These are phyloP conservation scores for Neoscytalidium dimidiatum DNA, from an alignment of 2,329 filamentous ascomycete species.

Conservation along the genomic window DNA sequence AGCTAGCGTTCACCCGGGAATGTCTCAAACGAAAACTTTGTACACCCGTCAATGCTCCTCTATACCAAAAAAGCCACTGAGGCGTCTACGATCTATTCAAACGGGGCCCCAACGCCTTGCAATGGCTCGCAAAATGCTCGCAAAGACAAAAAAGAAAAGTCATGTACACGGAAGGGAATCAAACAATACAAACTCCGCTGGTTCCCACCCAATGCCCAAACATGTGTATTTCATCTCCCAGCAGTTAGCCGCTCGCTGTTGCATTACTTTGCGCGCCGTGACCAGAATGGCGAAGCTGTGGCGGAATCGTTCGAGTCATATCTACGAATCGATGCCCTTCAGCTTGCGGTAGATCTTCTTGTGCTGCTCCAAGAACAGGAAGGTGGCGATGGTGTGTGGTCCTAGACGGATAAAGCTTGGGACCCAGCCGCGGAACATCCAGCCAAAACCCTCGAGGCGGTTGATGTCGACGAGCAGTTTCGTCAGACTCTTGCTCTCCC, in stretches of 20 bases:
- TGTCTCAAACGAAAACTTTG: not conserved
- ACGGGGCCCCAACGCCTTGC: constrained; percentile 17
- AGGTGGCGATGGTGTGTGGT: constrained; percentile 82
- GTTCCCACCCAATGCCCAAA: not conserved
- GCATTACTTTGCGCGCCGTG: not conserved
- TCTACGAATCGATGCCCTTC: constrained; percentile 3
- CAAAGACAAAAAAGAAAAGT: not conserved
- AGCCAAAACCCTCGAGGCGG: constrained; percentile 68
- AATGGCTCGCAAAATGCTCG: constrained; percentile 10
- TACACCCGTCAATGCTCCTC: not conserved
- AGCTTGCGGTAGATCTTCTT: constrained; percentile 65
- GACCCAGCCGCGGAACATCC: constrained; percentile 91
- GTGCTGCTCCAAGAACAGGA: constrained; percentile 84
- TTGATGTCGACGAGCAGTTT: constrained; percentile 68
- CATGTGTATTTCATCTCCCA: not conserved
- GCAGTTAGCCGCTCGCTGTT: not conserved
- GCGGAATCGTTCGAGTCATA: not conserved
- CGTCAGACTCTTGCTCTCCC: constrained; percentile 55
- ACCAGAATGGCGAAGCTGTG: not conserved
- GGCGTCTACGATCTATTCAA: constrained; percentile 11
- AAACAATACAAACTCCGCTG: not conserved
- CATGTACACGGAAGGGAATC: not conserved
- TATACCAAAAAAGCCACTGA: not conserved
- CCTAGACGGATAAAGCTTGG: constrained; percentile 71
- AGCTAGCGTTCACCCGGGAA: not conserved